A percentile compares a stretch with the other conserved stretches of the same genome.
These are phyloP conservation scores for Gnaphalium uliginosum DNA, from an alignment of 129 eudicot genomes.

Conservation along the genomic window DNA sequence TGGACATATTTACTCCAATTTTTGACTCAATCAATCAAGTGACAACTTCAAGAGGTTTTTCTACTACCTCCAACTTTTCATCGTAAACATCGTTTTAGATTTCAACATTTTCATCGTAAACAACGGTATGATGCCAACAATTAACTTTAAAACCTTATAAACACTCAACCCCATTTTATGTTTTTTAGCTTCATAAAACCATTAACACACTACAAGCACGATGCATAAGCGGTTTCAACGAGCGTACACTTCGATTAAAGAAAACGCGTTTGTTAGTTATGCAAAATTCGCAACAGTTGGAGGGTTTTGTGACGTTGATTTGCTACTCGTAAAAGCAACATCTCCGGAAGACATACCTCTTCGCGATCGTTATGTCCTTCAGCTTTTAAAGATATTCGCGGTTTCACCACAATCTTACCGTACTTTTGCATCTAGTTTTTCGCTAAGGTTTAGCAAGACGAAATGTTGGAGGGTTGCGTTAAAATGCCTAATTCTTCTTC, in stretches of 20 bases:
- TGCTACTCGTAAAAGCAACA: slow-evolving; percentile 62
- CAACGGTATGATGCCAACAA: slow-evolving; percentile 27
- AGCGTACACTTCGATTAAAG: slow-evolving; percentile 52
- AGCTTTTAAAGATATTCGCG: slow-evolving; percentile 53
- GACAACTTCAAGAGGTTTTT: slow-evolving; percentile 32
- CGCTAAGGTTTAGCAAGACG: slow-evolving; percentile 53
- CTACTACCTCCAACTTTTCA: slow-evolving; percentile 9
- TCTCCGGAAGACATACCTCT: slow-evolving; percentile 70
- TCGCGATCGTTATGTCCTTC: slow-evolving; percentile 56
- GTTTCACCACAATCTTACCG: slow-evolving; percentile 52
- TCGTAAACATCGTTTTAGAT: slow-evolving; percentile 22
- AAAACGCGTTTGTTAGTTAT: slow-evolving; percentile 53
- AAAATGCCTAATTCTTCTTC: slow-evolving; percentile 70
- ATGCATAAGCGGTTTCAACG: slow-evolving; percentile 61
- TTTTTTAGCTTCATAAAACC: slow-evolving; percentile 17
- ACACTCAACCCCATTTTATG: slow-evolving; percentile 18
- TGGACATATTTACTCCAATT: slow-evolving; percentile 19
- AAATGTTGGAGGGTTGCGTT: slow-evolving; percentile 69
- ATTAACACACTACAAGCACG: background rate
- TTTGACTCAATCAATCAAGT: background rate
- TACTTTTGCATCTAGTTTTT: slow-evolving; percentile 45
- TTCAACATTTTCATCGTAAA: slow-evolving; percentile 23
- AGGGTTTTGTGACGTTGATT: slow-evolving; percentile 66
- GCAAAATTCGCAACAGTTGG: slow-evolving; percentile 69
- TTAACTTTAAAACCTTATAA: slow-evolving; percentile 21